Evolutionary conservation across 257 asterid species (phyloP).

Genomic region (Scutellaria minor): DNA sequence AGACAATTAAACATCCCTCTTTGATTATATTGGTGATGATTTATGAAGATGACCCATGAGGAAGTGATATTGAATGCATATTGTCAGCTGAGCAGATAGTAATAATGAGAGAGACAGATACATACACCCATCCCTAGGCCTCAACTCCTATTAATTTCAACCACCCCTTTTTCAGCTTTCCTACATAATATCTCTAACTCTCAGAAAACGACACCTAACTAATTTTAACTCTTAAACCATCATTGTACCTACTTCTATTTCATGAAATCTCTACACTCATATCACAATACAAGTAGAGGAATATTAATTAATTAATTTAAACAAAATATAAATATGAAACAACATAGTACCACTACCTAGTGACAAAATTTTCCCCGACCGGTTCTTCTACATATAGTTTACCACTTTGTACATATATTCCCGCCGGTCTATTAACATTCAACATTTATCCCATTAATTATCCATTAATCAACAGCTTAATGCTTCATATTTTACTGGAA

Average conservation of each 20-base stretch:
- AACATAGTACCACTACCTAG: conserved; percentile 15
- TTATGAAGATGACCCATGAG: no score
- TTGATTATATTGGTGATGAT: no score
- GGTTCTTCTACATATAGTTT: conserved; percentile 2
- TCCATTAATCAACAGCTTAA: conserved; percentile 60
- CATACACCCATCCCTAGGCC: conserved; percentile 8
- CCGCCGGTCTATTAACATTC: conserved; percentile 42
- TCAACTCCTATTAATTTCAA: conserved; percentile 25
- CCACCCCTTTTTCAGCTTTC: conserved; percentile 25
- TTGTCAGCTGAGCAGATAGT: conserved; percentile 4
- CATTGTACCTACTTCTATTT: not conserved
- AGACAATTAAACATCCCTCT: no score
- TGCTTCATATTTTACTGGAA: conserved; percentile 80
- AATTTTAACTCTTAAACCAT: not conserved
- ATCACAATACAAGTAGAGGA: not conserved
- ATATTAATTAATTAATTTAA: no score
- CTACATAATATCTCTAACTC: not conserved
- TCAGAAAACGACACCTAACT: conserved; percentile 19
- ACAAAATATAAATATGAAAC: not conserved
- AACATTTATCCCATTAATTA: not conserved
- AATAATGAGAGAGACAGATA: conserved; percentile 8
- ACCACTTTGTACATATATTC: conserved; percentile 50
- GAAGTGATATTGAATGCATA: no score
- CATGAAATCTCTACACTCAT: not conserved
- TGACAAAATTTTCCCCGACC: conserved; percentile 26